Percentiles rank a stretch among this genome's conserved stretches.
These are phyloP conservation scores for Raphanus raphanistrum DNA, from an alignment of 345 rosid genomes.

Conservation along the genomic window DNA sequence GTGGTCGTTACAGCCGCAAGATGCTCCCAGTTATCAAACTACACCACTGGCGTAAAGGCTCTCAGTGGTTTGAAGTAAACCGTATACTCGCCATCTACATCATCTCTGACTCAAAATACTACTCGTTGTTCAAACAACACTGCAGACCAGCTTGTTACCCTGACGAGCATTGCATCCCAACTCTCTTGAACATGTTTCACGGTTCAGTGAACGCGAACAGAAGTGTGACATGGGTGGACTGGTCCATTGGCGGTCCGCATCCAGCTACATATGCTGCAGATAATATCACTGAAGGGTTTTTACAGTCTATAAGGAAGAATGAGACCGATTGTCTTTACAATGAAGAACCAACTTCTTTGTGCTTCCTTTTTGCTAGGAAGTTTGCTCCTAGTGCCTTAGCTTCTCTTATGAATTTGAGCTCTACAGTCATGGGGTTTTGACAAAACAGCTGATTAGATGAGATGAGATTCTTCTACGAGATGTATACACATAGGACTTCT, in stretches of 20 bases:
- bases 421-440: conserved; percentile 67
- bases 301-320: conserved; percentile 61
- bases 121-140: conserved; percentile 59
- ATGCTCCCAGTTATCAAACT: conserved; percentile 82
- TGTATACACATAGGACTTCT: conserved; percentile 33
- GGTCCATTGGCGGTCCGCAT: conserved; percentile 84
- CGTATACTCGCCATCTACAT: conserved; percentile 65
- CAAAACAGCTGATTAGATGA: conserved; percentile 27
- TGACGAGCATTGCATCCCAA: conserved; percentile 87
- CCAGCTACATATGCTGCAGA: conserved; percentile 59
- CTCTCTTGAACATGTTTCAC: conserved; percentile 76
- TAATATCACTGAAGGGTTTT: conserved; percentile 59
- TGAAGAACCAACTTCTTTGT: conserved; percentile 55
- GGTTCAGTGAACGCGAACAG: conserved; percentile 68
- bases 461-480: conserved; percentile 34
- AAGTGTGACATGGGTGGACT: conserved; percentile 83
- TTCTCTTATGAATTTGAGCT: conserved; percentile 69
- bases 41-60: conserved; percentile 89
- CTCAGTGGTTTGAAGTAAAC: conserved; percentile 90
- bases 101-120: conserved; percentile 69
- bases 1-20: conserved; percentile 82
- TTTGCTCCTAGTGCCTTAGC: conserved; percentile 68
- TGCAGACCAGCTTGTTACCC: conserved; percentile 94
- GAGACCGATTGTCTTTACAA: conserved; percentile 68
- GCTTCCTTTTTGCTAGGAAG: conserved; percentile 88